phyloP scores from a whole-genome alignment of 768 basidiomycete genomes.

The Amanita phalloides region DNA sequence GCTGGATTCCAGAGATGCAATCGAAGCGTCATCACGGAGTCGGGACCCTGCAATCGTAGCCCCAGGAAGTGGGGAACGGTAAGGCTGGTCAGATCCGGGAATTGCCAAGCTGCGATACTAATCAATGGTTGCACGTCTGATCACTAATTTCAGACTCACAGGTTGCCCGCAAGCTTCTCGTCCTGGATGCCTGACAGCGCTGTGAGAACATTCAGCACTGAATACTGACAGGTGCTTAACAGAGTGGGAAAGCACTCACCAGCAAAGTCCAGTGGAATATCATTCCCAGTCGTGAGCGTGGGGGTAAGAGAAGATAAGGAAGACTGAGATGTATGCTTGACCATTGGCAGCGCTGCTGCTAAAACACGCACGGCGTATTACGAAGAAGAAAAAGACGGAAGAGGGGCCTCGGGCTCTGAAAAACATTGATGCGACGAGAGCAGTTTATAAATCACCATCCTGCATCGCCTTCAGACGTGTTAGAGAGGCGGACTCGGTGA shows the following conservation, averaged over 20 bases:
- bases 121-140: neutral
- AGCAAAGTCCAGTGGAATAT: neutral
- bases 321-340: slow-evolving; percentile 1
- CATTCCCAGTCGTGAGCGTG: neutral
- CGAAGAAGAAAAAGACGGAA: neutral
- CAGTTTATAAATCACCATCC: neutral
- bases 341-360: slow-evolving; percentile 3
- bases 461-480: neutral
- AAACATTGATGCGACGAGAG: neutral
- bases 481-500: neutral
- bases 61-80: neutral
- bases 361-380: neutral
- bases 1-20: neutral
- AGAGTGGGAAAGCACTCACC: neutral
- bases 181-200: neutral
- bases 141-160: neutral
- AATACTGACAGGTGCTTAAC: neutral
- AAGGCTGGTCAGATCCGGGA: slow-evolving; percentile 1
- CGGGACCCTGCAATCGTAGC: neutral
- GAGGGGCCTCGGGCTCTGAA: neutral
- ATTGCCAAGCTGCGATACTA: neutral
- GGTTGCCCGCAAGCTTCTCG: neutral
- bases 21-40: neutral
- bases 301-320: neutral
- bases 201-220: neutral